A percentile compares a stretch with the other conserved stretches of the same genome.
These are phyloP conservation scores for Xylaria venustula DNA, from an alignment of 495 filamentous ascomycete genomes.

Conservation along the genomic window DNA sequence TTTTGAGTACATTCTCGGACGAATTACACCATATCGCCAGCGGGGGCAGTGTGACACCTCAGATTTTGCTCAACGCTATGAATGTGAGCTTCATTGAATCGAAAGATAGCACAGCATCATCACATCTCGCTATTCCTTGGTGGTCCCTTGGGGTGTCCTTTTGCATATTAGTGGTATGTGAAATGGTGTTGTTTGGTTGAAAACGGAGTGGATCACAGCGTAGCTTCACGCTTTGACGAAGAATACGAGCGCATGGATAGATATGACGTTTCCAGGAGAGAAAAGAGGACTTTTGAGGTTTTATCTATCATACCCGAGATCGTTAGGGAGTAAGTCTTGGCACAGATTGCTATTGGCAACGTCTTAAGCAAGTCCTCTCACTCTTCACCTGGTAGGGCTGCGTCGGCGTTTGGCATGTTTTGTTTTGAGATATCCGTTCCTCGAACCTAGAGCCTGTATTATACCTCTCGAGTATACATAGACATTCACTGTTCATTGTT, in stretches of 20 bases:
- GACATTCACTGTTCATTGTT: no score
- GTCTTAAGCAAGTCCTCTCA: not conserved
- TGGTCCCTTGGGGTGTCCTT: not conserved
- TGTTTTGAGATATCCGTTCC: not conserved
- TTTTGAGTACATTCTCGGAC: constrained; percentile 50
- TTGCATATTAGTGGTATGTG: not conserved
- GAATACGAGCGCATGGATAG: not conserved
- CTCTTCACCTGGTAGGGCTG: no score
- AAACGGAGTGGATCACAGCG: not conserved
- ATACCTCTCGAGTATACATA: no score
- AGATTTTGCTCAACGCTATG: constrained; percentile 23
- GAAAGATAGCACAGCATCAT: constrained; percentile 19
- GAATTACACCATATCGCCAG: constrained; percentile 38
- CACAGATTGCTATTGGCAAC: not conserved
- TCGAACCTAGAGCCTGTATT: no score
- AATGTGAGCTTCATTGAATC: constrained; percentile 33
- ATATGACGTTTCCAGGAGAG: not conserved
- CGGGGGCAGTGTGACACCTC: constrained; percentile 18
- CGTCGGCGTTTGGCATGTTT: not conserved
- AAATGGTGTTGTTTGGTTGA: not conserved
- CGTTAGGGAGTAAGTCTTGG: not conserved
- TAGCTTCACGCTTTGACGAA: not conserved
- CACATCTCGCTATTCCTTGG: constrained; percentile 19
- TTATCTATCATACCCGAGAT: not conserved
- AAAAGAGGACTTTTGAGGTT: not conserved